Evolutionary conservation across 495 filamentous ascomycete genomes (phyloP), one percentile per base, ranked within the genome.

Genomic region (Aspergillus nanangensis): DNA sequence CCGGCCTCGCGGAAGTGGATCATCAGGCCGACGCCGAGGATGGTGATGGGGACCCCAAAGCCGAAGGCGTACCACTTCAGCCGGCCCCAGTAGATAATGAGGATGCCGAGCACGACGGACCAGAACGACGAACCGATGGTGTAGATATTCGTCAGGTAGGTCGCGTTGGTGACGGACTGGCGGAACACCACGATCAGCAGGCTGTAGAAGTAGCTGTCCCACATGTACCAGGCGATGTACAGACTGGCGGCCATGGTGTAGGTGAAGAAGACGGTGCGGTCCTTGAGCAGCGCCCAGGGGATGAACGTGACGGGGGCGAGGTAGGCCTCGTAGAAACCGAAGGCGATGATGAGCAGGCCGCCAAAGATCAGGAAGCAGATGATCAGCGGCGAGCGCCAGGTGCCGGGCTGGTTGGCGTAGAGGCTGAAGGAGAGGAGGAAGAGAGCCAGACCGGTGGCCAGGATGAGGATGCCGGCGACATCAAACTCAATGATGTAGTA

Each of bases 111-210:
- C 8, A 77, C 41, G 31, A 83, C 54, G 1, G 52, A 42, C 64
- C 64, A 70, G 39, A 76, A 54, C 42, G 69, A 72, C 21, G 74
- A 70, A 41, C 67, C 70, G 27, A 81, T 53, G 54, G 58, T 69
- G 63, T 73, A 77, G 50, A 72, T 67, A 37, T 79, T 69, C 1
- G 58, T 69, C 53, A 82, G 72, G 44, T 79, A 80, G 10, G 72
- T 74, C 1, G 85, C 71, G 10, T 85, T 32, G 1, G 66, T 73
- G 40, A 87, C 49, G 52, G 49, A 68, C 1, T 85, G 71, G 24
- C 66, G 62, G 55, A 80, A 75, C 44, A 90, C 85, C 5, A 87
- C 83, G 60, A 86, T 80, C 1, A 90, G 67, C 61, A 78, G 84
- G 20, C 78, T 84, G 44, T 64, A 70, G 63, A 86, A 86, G 63